phyloP scores from a whole-genome alignment of 371 early-diverging fungal genomes.

The Mortierella sp. region DNA sequence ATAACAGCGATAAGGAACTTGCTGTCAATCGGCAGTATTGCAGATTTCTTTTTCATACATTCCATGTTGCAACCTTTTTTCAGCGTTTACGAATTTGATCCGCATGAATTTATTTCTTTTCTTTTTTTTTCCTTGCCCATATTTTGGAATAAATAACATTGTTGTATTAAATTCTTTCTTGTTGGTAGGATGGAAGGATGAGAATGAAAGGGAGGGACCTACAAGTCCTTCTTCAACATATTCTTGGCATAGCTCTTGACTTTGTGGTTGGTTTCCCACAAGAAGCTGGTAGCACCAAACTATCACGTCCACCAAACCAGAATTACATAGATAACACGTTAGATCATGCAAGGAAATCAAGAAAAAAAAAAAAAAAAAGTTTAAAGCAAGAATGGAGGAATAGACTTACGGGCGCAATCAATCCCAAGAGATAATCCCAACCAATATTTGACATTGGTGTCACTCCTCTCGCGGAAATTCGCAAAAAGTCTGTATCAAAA shows the following conservation, averaged over 20 bases:
- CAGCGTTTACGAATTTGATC: background rate
- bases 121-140: no score
- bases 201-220: background rate
- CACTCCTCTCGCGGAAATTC: constrained; percentile 61
- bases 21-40: constrained; percentile 49
- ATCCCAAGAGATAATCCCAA: constrained; percentile 28
- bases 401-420: constrained; percentile 40
- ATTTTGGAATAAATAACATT: no score
- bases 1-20: constrained; percentile 51
- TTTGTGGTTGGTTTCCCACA: constrained; percentile 43
- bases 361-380: background rate
- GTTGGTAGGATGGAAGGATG: background rate
- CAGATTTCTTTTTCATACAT: constrained; percentile 29
- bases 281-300: constrained; percentile 36
- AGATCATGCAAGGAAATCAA: background rate
- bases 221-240: constrained; percentile 45
- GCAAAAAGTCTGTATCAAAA: constrained; percentile 62
- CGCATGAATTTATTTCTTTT: background rate
- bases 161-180: no score
- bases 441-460: constrained; percentile 40
- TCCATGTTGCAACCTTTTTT: background rate
- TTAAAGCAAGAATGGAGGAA: background rate
- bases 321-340: background rate
- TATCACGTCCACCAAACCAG: constrained; percentile 1
- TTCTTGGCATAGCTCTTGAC: constrained; percentile 47